Evolutionary conservation across 2,329 filamentous ascomycete species (phyloP).

Genomic region (Sordariomycetes sp.): DNA sequence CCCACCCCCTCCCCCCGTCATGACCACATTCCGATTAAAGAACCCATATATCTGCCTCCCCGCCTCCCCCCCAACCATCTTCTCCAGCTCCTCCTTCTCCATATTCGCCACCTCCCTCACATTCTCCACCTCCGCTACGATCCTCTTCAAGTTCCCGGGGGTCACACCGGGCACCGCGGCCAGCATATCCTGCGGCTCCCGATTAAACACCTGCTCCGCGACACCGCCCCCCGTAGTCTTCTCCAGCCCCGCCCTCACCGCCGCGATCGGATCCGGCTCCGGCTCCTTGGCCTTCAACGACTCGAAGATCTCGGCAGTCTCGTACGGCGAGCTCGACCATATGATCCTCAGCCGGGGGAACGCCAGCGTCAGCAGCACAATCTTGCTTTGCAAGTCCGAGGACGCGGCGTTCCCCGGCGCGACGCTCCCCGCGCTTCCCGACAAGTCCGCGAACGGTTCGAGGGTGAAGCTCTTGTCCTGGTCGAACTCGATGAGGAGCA

Average conservation of each 20-base stretch:
- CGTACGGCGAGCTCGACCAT: slow-evolving; percentile 86
- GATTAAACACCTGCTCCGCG: slow-evolving; percentile 44
- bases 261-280: slow-evolving; percentile 81
- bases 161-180: slow-evolving; percentile 73
- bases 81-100: slow-evolving; percentile 56
- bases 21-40: slow-evolving; percentile 53
- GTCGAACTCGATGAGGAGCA: slow-evolving; percentile 96
- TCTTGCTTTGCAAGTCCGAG: slow-evolving; percentile 77
- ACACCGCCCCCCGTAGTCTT: slow-evolving; percentile 12
- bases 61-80: slow-evolving; percentile 64
- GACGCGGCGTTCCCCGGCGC: slow-evolving; percentile 40
- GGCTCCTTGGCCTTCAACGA: slow-evolving; percentile 79
- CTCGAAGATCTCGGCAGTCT: slow-evolving; percentile 95
- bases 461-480: slow-evolving; percentile 95
- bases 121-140: slow-evolving; percentile 63
- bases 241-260: slow-evolving; percentile 67
- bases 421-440: slow-evolving; percentile 47
- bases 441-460: slow-evolving; percentile 61
- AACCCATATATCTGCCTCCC: slow-evolving; percentile 68
- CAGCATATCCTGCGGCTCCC: slow-evolving; percentile 84
- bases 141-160: slow-evolving; percentile 58
- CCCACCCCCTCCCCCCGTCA: background rate
- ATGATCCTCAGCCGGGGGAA: slow-evolving; percentile 86
- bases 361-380: slow-evolving; percentile 82
- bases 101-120: slow-evolving; percentile 79